phyloP scores from a whole-genome alignment of 2,329 filamentous ascomycete genomes.

The Trichoderma simmonsii region DNA sequence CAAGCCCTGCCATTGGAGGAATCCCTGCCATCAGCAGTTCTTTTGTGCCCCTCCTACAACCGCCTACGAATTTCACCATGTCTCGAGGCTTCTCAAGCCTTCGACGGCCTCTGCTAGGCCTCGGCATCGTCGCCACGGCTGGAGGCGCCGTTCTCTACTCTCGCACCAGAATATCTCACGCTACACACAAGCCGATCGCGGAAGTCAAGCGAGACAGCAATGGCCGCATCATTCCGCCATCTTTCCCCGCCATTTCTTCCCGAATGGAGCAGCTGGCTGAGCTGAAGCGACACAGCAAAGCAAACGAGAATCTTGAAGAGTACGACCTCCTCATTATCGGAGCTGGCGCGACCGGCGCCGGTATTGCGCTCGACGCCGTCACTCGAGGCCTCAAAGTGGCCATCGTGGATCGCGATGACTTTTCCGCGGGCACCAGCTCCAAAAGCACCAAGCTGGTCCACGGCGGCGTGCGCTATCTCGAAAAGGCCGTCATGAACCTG shows the following conservation, averaged over 20 bases:
- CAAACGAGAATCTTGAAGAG: conserved; percentile 45
- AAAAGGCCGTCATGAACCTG: conserved; percentile 82
- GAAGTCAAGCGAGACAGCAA: conserved; percentile 35
- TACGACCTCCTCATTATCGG: conserved; percentile 80
- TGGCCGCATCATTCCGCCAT: conserved; percentile 38
- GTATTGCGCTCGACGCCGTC: conserved; percentile 76
- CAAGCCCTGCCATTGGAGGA: background rate
- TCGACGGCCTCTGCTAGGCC: conserved; percentile 34
- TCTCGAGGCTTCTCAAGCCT: conserved; percentile 35
- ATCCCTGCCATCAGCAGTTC: background rate
- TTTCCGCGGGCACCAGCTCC: conserved; percentile 76
- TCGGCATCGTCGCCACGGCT: conserved; percentile 30
- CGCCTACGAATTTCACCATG: conserved; percentile 27
- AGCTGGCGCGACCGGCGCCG: conserved; percentile 74
- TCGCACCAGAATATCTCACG: conserved; percentile 30
- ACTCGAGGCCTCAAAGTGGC: conserved; percentile 78
- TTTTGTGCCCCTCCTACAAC: background rate
- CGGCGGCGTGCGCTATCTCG: conserved; percentile 78
- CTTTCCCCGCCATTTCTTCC: conserved; percentile 34
- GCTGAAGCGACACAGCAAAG: conserved; percentile 33
- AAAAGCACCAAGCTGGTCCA: conserved; percentile 88
- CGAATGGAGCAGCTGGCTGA: conserved; percentile 41
- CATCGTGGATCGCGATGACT: conserved; percentile 79
- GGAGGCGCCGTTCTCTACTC: conserved; percentile 33
- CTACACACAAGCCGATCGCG: conserved; percentile 34